These are phyloP conservation scores for Paraconiothyrium sp. DNA, from an alignment of 2,329 filamentous ascomycete genomes.

Conservation along the genomic window DNA sequence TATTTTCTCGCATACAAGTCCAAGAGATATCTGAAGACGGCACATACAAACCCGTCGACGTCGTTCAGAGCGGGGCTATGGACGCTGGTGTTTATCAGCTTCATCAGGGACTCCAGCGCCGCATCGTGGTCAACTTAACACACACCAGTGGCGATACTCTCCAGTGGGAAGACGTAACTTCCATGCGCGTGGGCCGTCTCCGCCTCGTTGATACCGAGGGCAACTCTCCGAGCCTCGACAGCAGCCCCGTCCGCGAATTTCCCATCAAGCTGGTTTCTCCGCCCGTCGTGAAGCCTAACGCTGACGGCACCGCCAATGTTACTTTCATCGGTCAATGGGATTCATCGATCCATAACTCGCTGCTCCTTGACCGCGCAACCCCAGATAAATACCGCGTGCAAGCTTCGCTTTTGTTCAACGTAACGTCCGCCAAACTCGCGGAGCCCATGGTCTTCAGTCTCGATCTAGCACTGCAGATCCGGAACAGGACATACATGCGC, in stretches of 20 bases:
- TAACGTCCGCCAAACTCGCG: slow-evolving; percentile 83
- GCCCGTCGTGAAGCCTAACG: slow-evolving; percentile 82
- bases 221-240: slow-evolving; percentile 80
- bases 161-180: slow-evolving; percentile 85
- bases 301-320: slow-evolving; percentile 88
- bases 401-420: slow-evolving; percentile 85
- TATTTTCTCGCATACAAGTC: slow-evolving; percentile 87
- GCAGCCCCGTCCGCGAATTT: slow-evolving; percentile 75
- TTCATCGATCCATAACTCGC: slow-evolving; percentile 87
- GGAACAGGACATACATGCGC: slow-evolving; percentile 83
- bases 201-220: slow-evolving; percentile 85
- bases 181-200: slow-evolving; percentile 81
- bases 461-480: slow-evolving; percentile 82
- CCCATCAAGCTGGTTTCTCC: slow-evolving; percentile 78
- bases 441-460: slow-evolving; percentile 88
- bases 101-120: slow-evolving; percentile 91
- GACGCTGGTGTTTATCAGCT: slow-evolving; percentile 94
- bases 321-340: slow-evolving; percentile 95
- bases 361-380: slow-evolving; percentile 93
- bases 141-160: slow-evolving; percentile 89
- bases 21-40: slow-evolving; percentile 92
- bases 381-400: slow-evolving; percentile 93
- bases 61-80: slow-evolving; percentile 82
- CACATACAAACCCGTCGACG: slow-evolving; percentile 91
- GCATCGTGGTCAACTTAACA: slow-evolving; percentile 86